Conservation (phyloP, 2,329 filamentous ascomycete species). For the Ramularia endophylla region DNA sequence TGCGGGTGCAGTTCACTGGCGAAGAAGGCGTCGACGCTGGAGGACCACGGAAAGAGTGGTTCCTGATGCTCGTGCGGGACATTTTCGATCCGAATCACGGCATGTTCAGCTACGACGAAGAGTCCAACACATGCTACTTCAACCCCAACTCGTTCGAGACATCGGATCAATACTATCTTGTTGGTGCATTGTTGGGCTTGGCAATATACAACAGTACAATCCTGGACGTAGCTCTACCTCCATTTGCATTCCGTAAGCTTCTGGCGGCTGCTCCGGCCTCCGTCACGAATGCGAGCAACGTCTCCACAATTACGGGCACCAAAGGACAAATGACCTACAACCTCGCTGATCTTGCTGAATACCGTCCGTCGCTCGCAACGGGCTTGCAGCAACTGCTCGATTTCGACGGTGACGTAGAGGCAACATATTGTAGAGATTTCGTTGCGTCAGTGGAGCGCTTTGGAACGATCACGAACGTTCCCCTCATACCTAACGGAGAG, state of each 20-base stretch:
- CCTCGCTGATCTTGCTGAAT: constrained; percentile 77
- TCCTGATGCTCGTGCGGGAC: constrained; percentile 77
- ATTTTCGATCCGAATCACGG: constrained; percentile 88
- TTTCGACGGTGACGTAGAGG: constrained; percentile 76
- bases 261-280: constrained; percentile 67
- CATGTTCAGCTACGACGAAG: constrained; percentile 89
- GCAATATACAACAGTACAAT: constrained; percentile 96
- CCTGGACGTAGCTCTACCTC: constrained; percentile 78
- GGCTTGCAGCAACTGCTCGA: constrained; percentile 73
- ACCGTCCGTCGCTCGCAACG: constrained; percentile 66
- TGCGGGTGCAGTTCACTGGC: constrained; percentile 77
- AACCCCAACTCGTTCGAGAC: constrained; percentile 86
- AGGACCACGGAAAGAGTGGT: constrained; percentile 91
- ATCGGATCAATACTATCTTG: constrained; percentile 84
- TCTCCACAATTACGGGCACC: constrained; percentile 30
- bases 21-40: constrained; percentile 91
- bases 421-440: constrained; percentile 76
- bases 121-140: constrained; percentile 88
- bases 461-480: constrained; percentile 59
- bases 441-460: constrained; percentile 72
- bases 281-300: constrained; percentile 48
- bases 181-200: constrained; percentile 79
- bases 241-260: constrained; percentile 84
- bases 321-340: constrained; percentile 59
- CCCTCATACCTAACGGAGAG: constrained; percentile 69